Conservation (phyloP, 1,284 basidiomycete genomes). For the Moesziomyces parantarcticus region DNA sequence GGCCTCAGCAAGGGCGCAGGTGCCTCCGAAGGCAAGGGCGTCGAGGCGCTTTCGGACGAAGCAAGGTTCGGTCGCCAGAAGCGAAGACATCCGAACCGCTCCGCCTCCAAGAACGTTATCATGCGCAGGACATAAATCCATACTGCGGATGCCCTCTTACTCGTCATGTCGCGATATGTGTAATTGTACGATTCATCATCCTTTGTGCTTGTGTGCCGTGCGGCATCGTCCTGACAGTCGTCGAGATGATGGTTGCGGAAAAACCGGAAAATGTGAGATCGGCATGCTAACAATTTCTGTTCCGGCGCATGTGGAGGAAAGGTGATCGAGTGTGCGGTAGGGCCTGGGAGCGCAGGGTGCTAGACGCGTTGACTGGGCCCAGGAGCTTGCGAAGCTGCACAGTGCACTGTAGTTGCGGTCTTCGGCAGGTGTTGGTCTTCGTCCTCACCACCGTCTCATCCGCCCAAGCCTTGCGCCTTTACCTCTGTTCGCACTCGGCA, state of each 20-base stretch:
- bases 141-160: background rate
- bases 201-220: no score
- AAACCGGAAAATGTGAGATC: no score
- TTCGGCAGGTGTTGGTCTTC: conserved; percentile 21
- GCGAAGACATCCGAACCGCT: conserved; percentile 56
- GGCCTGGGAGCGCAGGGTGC: no score
- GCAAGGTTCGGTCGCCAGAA: conserved; percentile 68
- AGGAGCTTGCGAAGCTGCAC: background rate
- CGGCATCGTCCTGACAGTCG: no score
- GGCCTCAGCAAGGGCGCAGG: conserved; percentile 65
- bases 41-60: conserved; percentile 88
- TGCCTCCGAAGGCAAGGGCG: conserved; percentile 65
- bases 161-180: background rate
- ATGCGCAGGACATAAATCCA: conserved; percentile 34
- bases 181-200: no score
- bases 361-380: no score
- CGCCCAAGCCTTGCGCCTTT: no score
- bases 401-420: conserved; percentile 1
- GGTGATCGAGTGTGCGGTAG: no score
- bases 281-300: no score
- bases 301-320: no score
- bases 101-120: conserved; percentile 63
- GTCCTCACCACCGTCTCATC: background rate
- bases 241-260: no score
- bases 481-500: no score